Evolutionary conservation across 495 filamentous ascomycete species (phyloP), one percentile per base, ranked within the genome.

Genomic region (Margaritispora aquatica): DNA sequence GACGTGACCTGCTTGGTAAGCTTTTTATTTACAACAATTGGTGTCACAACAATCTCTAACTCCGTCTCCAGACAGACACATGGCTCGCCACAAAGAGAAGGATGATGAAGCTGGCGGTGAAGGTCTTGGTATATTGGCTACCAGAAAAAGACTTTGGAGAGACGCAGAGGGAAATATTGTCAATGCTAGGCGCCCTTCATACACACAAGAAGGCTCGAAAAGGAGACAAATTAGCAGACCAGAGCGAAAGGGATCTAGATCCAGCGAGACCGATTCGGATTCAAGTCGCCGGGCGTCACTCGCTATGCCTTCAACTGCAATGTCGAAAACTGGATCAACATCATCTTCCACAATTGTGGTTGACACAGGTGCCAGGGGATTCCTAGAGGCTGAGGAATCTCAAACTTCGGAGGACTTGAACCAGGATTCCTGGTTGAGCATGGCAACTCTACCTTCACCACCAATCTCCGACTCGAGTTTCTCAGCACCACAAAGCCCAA

Each of bases 21-120:
- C 62, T 26, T n/a, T n/a, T 47, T 36, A 21, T 1, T 11, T 7
- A 50, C 38, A 11, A n/a, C 55, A 56, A 47, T 56, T 55, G 22
- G 49, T 15, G 8, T n/a, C 15, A 44, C 38, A 44, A 44, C 15
- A 17, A n/a, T 7, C 11, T 8, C 38, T 44, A 44, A 44, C 38
- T 10, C 17, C 2, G 17, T 44, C 47, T 53, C 47, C 55, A 84
- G 82, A 80, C 29, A 72, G 83, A 58, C 83, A 86, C 62, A 80
- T 84, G 73, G 69, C 72, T 41, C 79, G 83, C 7, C 83, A 86
- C 64, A 73, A 72, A 31, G 78, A 83, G 67, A 82, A 81, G 58
- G 83, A 86, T 61, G 76, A 77, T 52, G 80, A 83, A 68, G 81
- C 81, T 22, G 83, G 82, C 0, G 83, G 82, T 0, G 75, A 78